Base-by-base conservation (phyloP, 2,329 filamentous ascomycete genomes). In the Onygenales sp. region DNA sequence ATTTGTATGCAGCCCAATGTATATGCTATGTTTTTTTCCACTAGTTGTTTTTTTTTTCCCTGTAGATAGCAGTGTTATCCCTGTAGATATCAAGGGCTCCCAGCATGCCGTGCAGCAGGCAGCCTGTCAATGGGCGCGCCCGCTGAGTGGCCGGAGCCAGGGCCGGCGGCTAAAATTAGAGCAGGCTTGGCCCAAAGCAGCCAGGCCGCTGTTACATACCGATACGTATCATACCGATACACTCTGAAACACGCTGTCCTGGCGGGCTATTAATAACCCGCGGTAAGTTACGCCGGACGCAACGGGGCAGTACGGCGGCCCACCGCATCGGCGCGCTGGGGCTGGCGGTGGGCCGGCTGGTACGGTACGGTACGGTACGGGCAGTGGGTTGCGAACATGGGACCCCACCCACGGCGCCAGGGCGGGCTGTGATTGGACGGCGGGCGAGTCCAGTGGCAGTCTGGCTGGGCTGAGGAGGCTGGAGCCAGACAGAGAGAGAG, bases 401-500 rank as follows among this genome's bases (percentile, higher is more conserved):
- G 52, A 36, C 17, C 39, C 39, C 39, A 10, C 11, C 21, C 43
- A 13, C 3, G 43, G 13, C 27, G 10, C 1, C 7, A 9, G 2
- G 13, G 9, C 43, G 35, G 38, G 27, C 51, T 56, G 33, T 52
- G 51, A 38, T 54, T 56, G 56, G 43, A 27, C 31, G 43, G 11
- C 27, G 43, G 9, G 13, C 27, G 14, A 43, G n/a, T 31, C n/a
- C 11, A 21, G 41, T 43, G 7, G 4, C 14, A 7, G 41, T 43
- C 41, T 43, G 41, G 41, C 21, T 27, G 21, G 21, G 21, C 21
- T 27, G 21, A 27, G 21, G 21, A 27, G 21, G 21, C 21, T 27
- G 21, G 21, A 27, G 21, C 3, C 21, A 27, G 21, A 27, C 21
- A 27, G 21, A 27, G 21, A 27, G 21, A 27, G 21, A 27, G 21